These are phyloP conservation scores for Candida mesenterica DNA, from an alignment of 1,139 yeast species.

Conservation along the genomic window DNA sequence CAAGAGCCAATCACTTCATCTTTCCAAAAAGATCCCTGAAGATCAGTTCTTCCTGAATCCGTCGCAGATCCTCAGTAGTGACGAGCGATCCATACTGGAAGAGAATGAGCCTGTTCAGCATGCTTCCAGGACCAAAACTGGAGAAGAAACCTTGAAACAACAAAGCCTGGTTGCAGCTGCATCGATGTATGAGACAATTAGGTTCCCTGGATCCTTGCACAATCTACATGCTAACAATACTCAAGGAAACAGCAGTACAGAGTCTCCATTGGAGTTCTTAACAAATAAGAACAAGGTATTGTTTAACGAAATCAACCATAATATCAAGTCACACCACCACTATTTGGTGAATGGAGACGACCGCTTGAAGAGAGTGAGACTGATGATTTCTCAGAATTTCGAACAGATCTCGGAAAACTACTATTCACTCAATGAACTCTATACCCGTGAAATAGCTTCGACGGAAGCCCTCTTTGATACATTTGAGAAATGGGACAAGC, in stretches of 20 bases:
- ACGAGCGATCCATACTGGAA: conserved; percentile 2
- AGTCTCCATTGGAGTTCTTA: conserved; percentile 31
- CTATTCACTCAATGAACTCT: conserved; percentile 50
- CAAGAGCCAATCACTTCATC: conserved; percentile 4
- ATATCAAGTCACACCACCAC: conserved; percentile 23
- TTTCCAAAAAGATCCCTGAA: conserved; percentile 14
- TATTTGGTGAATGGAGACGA: conserved; percentile 31
- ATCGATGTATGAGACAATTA: conserved; percentile 9
- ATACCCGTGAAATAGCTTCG: conserved; percentile 35
- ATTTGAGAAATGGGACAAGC: conserved; percentile 48
- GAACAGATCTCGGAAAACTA: conserved; percentile 41
- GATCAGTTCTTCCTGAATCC: conserved; percentile 24
- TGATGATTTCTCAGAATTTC: conserved; percentile 25
- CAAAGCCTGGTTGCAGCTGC: background rate
- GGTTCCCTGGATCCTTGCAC: conserved; percentile 4
- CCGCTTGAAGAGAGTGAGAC: conserved; percentile 29
- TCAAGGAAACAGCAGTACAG: conserved; percentile 6
- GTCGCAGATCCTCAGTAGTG: conserved; percentile 13
- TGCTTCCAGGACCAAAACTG: background rate
- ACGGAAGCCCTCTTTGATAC: conserved; percentile 28
- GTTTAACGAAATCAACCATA: conserved; percentile 21
- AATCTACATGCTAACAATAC: conserved; percentile 2
- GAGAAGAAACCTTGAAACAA: background rate
- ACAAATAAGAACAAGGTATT: conserved; percentile 27
- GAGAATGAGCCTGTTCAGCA: background rate